phyloP scores from a whole-genome alignment of 2,329 filamentous ascomycete species.

The Pseudogymnoascus sp. region DNA sequence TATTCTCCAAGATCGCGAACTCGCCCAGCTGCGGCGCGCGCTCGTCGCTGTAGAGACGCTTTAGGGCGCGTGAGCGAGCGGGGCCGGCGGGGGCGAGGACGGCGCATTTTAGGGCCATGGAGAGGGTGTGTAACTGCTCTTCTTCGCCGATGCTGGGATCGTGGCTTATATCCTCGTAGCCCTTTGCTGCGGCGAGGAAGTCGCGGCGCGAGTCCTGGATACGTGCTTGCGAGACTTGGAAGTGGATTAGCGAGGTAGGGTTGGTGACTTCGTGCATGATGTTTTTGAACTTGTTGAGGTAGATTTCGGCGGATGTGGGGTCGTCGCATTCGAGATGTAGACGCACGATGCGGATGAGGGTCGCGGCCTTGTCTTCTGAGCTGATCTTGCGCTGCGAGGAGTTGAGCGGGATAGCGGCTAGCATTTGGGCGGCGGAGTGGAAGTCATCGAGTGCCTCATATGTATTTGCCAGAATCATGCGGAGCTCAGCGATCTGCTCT shows the following conservation, averaged over 20 bases:
- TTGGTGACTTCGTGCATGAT: conserved; percentile 73
- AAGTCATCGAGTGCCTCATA: conserved; percentile 80
- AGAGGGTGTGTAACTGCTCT: conserved; percentile 75
- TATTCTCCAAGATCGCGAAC: conserved; percentile 89
- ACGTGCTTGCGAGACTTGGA: conserved; percentile 83
- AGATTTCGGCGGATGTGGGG: conserved; percentile 72
- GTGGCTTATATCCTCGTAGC: conserved; percentile 82
- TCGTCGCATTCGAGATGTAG: conserved; percentile 94
- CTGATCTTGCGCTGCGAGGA: conserved; percentile 77
- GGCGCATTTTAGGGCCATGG: conserved; percentile 83
- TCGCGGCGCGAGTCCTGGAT: conserved; percentile 85
- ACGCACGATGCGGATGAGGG: conserved; percentile 91
- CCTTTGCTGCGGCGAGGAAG: conserved; percentile 79
- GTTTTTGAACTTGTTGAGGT: conserved; percentile 92
- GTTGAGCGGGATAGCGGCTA: conserved; percentile 82
- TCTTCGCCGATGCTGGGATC: conserved; percentile 68
- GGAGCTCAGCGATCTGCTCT: conserved; percentile 73
- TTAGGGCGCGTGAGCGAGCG: conserved; percentile 68
- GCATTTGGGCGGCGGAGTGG: conserved; percentile 63
- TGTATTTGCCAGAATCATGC: conserved; percentile 73
- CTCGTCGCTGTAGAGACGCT: conserved; percentile 88
- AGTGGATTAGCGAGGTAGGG: conserved; percentile 69
- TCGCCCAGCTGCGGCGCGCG: conserved; percentile 67
- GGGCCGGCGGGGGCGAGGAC: conserved; percentile 89
- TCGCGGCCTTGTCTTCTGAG: conserved; percentile 70